phyloP scores from a whole-genome alignment of 805 yeast species.

The Metschnikowia picachoensis region DNA sequence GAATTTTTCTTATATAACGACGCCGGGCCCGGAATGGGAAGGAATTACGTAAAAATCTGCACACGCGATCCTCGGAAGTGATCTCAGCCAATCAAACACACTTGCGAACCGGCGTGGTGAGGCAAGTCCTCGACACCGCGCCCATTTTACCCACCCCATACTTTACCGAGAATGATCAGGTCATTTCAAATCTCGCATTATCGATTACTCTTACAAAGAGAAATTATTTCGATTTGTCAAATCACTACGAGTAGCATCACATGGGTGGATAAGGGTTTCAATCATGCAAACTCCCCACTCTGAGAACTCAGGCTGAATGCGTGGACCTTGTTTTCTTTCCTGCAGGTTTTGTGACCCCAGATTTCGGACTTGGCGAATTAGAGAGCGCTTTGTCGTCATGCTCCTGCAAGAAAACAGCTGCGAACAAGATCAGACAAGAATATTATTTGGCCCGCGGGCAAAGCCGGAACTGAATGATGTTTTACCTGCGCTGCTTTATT shows the following conservation, averaged over 20 bases:
- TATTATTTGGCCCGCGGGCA: slow-evolving; percentile 1
- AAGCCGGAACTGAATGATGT: neutral
- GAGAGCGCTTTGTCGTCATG: slow-evolving; percentile 13
- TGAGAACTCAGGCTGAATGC: neutral
- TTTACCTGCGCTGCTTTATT: no score
- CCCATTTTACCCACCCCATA: neutral
- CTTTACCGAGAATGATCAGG: no score
- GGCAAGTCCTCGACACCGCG: slow-evolving; percentile 9
- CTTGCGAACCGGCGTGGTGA: slow-evolving; percentile 2
- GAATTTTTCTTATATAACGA: slow-evolving; percentile 8
- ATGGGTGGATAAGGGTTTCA: no score
- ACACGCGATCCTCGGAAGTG: slow-evolving; percentile 15
- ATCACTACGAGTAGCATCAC: no score
- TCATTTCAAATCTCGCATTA: no score
- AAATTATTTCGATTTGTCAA: no score
- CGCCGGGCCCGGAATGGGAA: slow-evolving; percentile 12
- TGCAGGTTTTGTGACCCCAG: slow-evolving; percentile 20
- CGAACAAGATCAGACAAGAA: neutral
- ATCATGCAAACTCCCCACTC: neutral
- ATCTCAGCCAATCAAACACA: slow-evolving; percentile 3
- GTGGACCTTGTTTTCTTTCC: slow-evolving; percentile 4
- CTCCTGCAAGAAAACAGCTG: slow-evolving; percentile 7
- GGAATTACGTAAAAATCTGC: slow-evolving; percentile 14
- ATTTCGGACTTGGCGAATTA: slow-evolving; percentile 23
- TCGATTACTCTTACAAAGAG: no score